These are phyloP conservation scores for Diospyros kaki DNA, from an alignment of 148 eudicot species.

Conservation along the genomic window DNA sequence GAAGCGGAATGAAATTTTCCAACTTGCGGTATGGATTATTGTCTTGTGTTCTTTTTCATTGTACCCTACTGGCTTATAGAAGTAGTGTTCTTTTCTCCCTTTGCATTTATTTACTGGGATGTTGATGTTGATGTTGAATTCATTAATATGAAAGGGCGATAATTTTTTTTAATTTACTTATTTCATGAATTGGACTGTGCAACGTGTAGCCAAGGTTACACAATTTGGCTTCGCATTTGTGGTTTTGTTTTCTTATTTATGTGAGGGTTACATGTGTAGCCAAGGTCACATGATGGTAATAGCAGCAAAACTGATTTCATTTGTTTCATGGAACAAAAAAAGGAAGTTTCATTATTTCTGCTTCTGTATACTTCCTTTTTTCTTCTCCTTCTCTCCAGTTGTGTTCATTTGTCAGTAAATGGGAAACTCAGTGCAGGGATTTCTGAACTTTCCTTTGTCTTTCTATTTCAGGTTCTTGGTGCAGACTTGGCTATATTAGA, in stretches of 20 bases:
- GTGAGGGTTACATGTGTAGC: no score
- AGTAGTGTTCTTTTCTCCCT: not conserved
- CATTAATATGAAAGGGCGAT: not conserved
- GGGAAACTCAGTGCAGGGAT: not conserved
- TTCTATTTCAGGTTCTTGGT: conserved; percentile 69
- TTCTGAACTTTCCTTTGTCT: conserved; percentile 3
- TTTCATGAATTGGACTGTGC: not conserved
- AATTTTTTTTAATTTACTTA: not conserved
- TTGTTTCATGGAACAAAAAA: not conserved
- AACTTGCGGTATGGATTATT: conserved; percentile 75
- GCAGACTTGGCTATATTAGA: conserved; percentile 93
- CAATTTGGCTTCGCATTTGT: not conserved
- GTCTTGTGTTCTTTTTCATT: not conserved
- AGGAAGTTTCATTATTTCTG: not conserved
- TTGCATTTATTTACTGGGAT: not conserved
- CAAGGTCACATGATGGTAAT: not conserved
- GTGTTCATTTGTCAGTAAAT: not conserved
- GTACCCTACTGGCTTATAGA: not conserved
- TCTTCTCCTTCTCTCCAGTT: not conserved
- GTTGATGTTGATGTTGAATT: not conserved
- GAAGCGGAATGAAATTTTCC: conserved; percentile 94
- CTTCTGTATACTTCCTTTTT: not conserved
- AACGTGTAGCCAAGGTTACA: not conserved
- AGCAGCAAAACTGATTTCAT: not conserved
- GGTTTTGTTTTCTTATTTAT: not conserved